phyloP scores from a whole-genome alignment of 345 rosid genomes.

The Pistacia integerrima region DNA sequence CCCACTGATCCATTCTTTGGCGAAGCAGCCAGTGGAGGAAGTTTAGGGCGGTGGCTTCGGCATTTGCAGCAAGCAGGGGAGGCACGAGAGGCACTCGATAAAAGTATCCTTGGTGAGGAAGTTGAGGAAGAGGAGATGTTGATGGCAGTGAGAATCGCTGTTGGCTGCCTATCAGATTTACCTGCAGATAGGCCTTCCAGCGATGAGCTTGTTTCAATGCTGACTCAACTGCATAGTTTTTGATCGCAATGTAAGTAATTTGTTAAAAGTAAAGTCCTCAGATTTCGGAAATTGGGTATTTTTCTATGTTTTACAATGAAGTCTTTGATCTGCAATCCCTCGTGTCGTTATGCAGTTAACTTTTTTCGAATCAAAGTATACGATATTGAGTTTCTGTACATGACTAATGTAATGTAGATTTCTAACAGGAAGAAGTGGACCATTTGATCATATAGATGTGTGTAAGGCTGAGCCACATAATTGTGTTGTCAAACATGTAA shows the following conservation, averaged over 20 bases:
- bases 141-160: conserved; percentile 92
- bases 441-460: conserved; percentile 8
- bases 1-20: conserved; percentile 66
- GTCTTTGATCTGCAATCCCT: conserved; percentile 12
- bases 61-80: conserved; percentile 90
- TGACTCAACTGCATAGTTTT: conserved; percentile 93
- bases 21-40: conserved; percentile 62
- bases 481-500: conserved; percentile 33
- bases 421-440: conserved; percentile 14
- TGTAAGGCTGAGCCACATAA: conserved; percentile 20
- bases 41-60: conserved; percentile 77
- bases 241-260: conserved; percentile 42
- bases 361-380: not conserved
- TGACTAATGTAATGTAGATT: conserved; percentile 17
- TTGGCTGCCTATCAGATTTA: conserved; percentile 79
- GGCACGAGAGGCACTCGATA: conserved; percentile 78
- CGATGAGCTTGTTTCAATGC: conserved; percentile 91
- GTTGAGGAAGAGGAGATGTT: conserved; percentile 96
- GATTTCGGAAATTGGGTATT: conserved; percentile 23
- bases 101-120: conserved; percentile 85
- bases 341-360: not conserved
- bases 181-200: conserved; percentile 93
- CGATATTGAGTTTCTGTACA: not conserved
- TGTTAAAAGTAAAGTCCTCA: not conserved
- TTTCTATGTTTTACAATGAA: not conserved